Evolutionary conservation across 495 filamentous ascomycete genomes (phyloP).

Genomic region (Podospora tetraspora): DNA sequence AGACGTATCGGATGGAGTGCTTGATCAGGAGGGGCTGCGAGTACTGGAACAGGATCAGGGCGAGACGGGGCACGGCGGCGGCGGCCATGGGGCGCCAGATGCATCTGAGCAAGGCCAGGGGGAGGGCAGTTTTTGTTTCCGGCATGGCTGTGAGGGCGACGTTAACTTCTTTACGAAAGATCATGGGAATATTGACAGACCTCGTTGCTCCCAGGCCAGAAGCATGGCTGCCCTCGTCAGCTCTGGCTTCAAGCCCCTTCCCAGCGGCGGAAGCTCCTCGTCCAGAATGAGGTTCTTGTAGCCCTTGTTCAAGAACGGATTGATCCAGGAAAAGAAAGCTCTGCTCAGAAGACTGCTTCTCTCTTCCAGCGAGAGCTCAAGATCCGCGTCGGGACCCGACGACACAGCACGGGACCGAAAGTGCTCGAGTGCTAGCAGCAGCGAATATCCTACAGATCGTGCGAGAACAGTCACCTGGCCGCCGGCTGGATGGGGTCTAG

Average conservation of each 20-base stretch:
- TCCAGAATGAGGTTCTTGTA: constrained; percentile 40
- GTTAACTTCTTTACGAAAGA: not conserved
- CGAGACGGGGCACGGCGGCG: constrained; percentile 49
- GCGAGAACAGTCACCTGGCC: not conserved
- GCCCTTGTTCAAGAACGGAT: constrained; percentile 49
- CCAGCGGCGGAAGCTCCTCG: constrained; percentile 44
- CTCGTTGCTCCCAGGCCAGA: constrained; percentile 16
- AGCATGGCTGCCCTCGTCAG: constrained; percentile 35
- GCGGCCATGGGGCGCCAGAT: constrained; percentile 46
- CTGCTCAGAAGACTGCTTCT: constrained; percentile 38
- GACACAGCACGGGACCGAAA: not conserved
- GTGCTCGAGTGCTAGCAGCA: constrained; percentile 13
- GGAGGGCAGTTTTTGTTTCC: constrained; percentile 39
- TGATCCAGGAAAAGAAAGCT: constrained; percentile 59
- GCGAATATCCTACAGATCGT: not conserved
- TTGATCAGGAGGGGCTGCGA: constrained; percentile 59
- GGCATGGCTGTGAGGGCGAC: constrained; percentile 17
- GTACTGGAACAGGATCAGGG: constrained; percentile 55
- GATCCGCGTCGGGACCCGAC: not conserved
- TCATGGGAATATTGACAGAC: constrained; percentile 8
- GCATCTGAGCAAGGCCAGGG: constrained; percentile 41
- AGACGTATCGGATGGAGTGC: constrained; percentile 46
- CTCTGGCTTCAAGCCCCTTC: constrained; percentile 42
- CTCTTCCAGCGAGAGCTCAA: constrained; percentile 37
- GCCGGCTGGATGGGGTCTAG: not conserved